phyloP scores from a whole-genome alignment of 1,139 yeast genomes.

The Sugiyamaella japonica region DNA sequence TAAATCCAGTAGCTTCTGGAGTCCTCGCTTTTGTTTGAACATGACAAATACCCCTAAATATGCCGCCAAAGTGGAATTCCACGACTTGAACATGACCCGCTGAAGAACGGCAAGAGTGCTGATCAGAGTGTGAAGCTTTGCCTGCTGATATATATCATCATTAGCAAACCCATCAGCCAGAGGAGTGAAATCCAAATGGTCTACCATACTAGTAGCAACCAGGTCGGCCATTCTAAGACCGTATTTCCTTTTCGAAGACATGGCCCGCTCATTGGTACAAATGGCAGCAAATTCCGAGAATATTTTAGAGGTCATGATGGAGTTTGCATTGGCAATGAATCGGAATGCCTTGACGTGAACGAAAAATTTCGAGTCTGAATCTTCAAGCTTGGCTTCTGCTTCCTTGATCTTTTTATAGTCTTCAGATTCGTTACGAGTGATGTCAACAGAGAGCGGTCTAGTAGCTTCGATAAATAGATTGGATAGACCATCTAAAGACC shows the following conservation, averaged over 20 bases:
- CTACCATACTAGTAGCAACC: conserved; percentile 35
- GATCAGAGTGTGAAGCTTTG: conserved; percentile 26
- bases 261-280: conserved; percentile 31
- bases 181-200: conserved; percentile 30
- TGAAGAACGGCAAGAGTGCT: conserved; percentile 28
- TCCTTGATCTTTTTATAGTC: conserved; percentile 33
- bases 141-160: conserved; percentile 18
- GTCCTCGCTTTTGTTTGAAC: conserved; percentile 39
- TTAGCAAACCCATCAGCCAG: conserved; percentile 12
- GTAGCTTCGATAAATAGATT: conserved; percentile 30
- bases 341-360: conserved; percentile 35
- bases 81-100: conserved; percentile 32
- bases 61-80: conserved; percentile 24
- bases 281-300: conserved; percentile 32
- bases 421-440: conserved; percentile 30
- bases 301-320: conserved; percentile 35
- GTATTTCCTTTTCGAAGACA: conserved; percentile 27
- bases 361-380: conserved; percentile 23
- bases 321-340: conserved; percentile 34
- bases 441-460: conserved; percentile 30
- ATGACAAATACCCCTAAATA: conserved; percentile 35
- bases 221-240: conserved; percentile 37
- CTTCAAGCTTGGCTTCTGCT: conserved; percentile 30
- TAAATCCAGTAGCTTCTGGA: conserved; percentile 31
- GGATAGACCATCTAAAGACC: conserved; percentile 25